Evolutionary conservation across 2,329 filamentous ascomycete genomes (phyloP), one percentile per base, ranked within the genome.

Genomic region (Mariannaea elegans): DNA sequence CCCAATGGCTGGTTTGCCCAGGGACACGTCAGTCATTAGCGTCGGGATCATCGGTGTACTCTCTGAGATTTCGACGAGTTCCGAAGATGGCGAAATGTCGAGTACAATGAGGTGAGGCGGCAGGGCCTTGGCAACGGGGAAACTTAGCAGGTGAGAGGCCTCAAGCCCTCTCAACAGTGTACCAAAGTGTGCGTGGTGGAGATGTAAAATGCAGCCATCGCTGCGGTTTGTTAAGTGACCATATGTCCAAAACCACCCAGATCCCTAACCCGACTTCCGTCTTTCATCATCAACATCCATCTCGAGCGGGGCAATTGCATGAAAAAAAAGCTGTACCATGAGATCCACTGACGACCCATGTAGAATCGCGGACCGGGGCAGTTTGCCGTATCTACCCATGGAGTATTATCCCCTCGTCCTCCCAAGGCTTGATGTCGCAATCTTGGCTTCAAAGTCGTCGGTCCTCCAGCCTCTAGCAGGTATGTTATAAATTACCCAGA

Each of bases 11-110:
- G 16, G 34, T 44, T 44, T 44, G 38, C 29, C 14, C 42, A 32
- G 14, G 16, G 52, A 44, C 52, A 46, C 52, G 42, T 55, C 52
- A 55, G 19, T 14, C 18, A 16, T 46, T 55, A 55, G 52, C 52
- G 52, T 32, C 52, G 52, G 52, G 41, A 23, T 27, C n/a, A 31
- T 55, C 52, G 52, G 51, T 27, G 45, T 32, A 23, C 19, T 44
- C 8, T 27, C 44, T 23, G 14, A 42, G 36, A 10, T 41, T 47
- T 55, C 47, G 23, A 55, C 52, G 45, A 46, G 52, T 24, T 38
- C 52, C 52, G 52, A 42, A 48, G 36, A 38, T 48, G 44, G 29
- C 34, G 44, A 41, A 52, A 38, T 42, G 38, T 19, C 38, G 38
- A 42, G 38, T 16, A 19, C 38, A 21, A 42, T 42, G 38, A 42